Evolutionary conservation across 192 early-diverging fungal species (phyloP), one percentile per base, ranked within the genome.

Genomic region (Linnemannia exigua): DNA sequence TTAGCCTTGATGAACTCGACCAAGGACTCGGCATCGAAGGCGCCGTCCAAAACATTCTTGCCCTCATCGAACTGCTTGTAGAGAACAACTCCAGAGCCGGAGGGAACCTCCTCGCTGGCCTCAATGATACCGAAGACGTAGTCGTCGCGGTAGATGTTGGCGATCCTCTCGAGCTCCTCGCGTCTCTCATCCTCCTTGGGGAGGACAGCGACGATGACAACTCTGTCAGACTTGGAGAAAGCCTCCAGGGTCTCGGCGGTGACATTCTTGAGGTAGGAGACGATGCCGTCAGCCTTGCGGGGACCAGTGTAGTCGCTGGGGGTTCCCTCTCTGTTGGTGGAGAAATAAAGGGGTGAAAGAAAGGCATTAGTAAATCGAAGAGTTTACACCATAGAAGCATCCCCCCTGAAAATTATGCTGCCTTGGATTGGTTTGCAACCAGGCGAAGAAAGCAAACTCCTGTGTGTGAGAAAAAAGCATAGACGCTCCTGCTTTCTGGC

Each of bases 11-110:
- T 89, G 80, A 98, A 99, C 20, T 74, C 76, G 63, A 89, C 78
- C 75, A 98, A 79, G 25, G 76, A 84, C 17, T 90, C 93, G 7
- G 90, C 91, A 63, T 89, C 89, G 37, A 92, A 91, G 47, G 88
- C 81, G 19, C 91, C 95, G 50, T 89, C 88, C 76, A 93, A 95
- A 28, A 94, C 80, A 83, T 91, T 89, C 88, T 95, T 94, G 78
- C 95, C 95, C 76, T 98, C 96, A 81, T 98, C 98, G 79, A 97
- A 97, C 82, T 94, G 92, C 91, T 97, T 98, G 94, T 92, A 99
- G 38, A 99, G 84, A 38, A 96, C 93, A 61, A 99, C 80, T 20
- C 91, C 91, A 11, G 47, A 41, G 25, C 82, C 82, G 19, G 96
- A 94, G 28, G 88, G 77, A 37, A 94, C 79, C 41, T 90, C 89